Evolutionary conservation across 2,329 filamentous ascomycete species (phyloP).

Genomic region (Botrytis cinerea): DNA sequence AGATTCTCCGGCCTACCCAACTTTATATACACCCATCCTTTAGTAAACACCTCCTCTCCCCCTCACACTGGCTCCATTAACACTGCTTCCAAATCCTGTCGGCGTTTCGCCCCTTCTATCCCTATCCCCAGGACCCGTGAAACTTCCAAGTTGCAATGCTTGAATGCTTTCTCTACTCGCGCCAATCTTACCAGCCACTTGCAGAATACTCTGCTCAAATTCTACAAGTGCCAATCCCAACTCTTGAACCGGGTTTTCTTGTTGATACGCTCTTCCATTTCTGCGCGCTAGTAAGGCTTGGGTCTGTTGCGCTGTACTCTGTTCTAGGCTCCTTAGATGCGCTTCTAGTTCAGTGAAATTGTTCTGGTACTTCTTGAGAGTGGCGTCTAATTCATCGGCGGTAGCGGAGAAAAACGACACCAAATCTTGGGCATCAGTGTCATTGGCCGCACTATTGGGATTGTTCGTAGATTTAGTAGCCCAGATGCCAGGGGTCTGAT

Average conservation of each 20-base stretch:
- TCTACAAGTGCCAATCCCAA: slow-evolving; percentile 62
- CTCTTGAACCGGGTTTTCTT: slow-evolving; percentile 51
- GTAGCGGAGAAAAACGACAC: slow-evolving; percentile 65
- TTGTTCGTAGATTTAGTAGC: slow-evolving; percentile 46
- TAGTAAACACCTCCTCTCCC: slow-evolving; percentile 19
- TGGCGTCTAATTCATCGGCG: slow-evolving; percentile 61
- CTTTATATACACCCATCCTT: slow-evolving; percentile 5
- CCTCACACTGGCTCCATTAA: neutral
- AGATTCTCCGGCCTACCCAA: neutral
- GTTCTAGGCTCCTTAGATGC: slow-evolving; percentile 64
- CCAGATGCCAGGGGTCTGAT: slow-evolving; percentile 48
- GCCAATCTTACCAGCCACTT: slow-evolving; percentile 62
- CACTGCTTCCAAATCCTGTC: neutral
- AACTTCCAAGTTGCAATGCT: slow-evolving; percentile 53
- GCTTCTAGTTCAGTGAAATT: slow-evolving; percentile 66
- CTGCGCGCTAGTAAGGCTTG: slow-evolving; percentile 52
- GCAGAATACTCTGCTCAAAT: slow-evolving; percentile 65
- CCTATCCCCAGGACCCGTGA: slow-evolving; percentile 26
- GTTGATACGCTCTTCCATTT: slow-evolving; percentile 44
- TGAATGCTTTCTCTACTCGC: slow-evolving; percentile 61
- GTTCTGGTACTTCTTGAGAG: slow-evolving; percentile 57
- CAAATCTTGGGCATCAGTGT: slow-evolving; percentile 58
- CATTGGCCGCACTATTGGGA: slow-evolving; percentile 42
- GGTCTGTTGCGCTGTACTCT: slow-evolving; percentile 59
- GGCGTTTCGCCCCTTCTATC: neutral